These are phyloP conservation scores for Pochonia chlamydosporia DNA, from an alignment of 2,329 filamentous ascomycete genomes.

Conservation along the genomic window DNA sequence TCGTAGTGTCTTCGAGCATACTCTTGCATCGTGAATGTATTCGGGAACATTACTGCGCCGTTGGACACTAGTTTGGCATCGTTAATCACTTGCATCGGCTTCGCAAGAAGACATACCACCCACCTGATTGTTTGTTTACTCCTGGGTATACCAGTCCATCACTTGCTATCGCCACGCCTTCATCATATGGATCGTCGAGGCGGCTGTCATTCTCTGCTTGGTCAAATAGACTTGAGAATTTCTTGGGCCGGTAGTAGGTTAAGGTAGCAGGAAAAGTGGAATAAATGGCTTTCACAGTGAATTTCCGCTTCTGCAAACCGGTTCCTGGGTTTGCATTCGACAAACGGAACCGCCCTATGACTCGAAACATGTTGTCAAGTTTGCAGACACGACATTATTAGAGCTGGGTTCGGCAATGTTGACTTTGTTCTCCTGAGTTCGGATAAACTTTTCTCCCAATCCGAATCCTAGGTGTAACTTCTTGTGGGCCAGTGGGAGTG, in stretches of 20 bases:
- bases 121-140: neutral
- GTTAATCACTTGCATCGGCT: neutral
- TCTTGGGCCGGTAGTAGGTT: constrained; percentile 8
- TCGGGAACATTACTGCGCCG: constrained; percentile 7
- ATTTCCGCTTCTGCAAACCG: neutral
- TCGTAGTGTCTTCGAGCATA: constrained; percentile 3
- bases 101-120: neutral
- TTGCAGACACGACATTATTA: too few species aligned
- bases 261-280: constrained; percentile 12
- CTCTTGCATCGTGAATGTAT: constrained; percentile 11
- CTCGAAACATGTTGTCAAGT: too few species aligned
- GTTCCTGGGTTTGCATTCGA: neutral
- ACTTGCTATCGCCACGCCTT: constrained; percentile 5
- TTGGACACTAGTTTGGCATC: constrained; percentile 5
- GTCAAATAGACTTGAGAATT: constrained; percentile 7
- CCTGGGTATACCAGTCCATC: constrained; percentile 12
- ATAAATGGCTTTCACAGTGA: constrained; percentile 12
- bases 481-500: too few species aligned
- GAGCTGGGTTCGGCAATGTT: too few species aligned
- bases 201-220: constrained; percentile 1
- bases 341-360: too few species aligned
- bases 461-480: too few species aligned
- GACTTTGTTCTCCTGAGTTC: too few species aligned
- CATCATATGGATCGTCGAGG: constrained; percentile 5
- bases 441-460: too few species aligned